These are phyloP conservation scores for Zoysia pacifica DNA, from an alignment of 176 grass and related monocot species.

Conservation along the genomic window DNA sequence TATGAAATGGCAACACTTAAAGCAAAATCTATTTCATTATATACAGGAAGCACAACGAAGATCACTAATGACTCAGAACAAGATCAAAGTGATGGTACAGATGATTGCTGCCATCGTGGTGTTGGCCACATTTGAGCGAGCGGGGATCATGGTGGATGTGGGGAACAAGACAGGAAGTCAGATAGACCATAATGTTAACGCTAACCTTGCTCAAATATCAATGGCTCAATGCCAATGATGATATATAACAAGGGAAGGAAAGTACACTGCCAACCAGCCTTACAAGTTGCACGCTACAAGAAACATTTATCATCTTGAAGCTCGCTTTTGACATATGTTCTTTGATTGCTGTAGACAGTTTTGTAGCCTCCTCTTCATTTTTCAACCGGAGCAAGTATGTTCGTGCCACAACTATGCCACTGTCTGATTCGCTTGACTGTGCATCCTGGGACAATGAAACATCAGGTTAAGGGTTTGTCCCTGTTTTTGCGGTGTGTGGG, in stretches of 20 bases:
- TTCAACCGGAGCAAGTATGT: conserved; percentile 74
- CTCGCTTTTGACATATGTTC: too few relatives aligned
- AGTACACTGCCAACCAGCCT: conserved; percentile 10
- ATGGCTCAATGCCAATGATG: not conserved
- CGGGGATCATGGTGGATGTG: too few relatives aligned
- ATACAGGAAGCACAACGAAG: too few relatives aligned
- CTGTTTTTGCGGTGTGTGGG: not conserved
- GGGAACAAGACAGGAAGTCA: not conserved
- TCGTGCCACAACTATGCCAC: conserved; percentile 44
- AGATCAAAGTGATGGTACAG: too few relatives aligned
- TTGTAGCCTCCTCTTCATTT: conserved; percentile 72
- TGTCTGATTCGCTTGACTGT: conserved; percentile 35
- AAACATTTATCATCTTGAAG: too few relatives aligned
- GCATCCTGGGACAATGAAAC: conserved; percentile 48
- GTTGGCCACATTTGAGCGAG: too few relatives aligned
- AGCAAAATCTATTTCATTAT: too few relatives aligned
- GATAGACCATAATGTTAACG: not conserved
- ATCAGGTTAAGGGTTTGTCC: not conserved
- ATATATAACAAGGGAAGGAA: not conserved
- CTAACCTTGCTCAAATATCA: not conserved
- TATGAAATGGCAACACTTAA: too few relatives aligned
- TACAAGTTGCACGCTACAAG: not conserved
- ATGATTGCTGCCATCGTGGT: too few relatives aligned
- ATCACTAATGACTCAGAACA: too few relatives aligned
- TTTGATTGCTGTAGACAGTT: conserved; percentile 68